Evolutionary conservation across 139 green algal genomes (phyloP), one percentile per base, ranked within the genome.

Genomic region (Medakamo hakoo): DNA sequence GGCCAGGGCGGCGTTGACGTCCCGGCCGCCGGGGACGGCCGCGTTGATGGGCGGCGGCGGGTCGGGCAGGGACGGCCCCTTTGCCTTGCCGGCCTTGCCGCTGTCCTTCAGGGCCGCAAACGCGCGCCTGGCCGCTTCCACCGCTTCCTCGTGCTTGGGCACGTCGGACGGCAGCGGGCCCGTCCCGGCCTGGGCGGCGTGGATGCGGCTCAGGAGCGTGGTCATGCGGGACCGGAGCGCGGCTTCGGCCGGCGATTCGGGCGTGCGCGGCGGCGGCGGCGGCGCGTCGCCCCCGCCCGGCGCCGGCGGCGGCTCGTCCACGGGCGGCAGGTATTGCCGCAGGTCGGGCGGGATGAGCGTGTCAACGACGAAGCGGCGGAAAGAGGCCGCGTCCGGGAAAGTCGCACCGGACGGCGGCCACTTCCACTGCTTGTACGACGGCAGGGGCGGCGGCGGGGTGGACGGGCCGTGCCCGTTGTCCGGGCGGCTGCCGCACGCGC

Each of bases 1-100:
- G 59, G 88, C 78, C 29, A 89, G 71, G 65, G 91, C 86, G 2
- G 90, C 69, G 60, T 89, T 87, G 55, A 67, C 69, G 61, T 89
- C 84, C 21, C 82, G 65, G 25, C 79, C 60, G 28, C 32, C 55
- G 2, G 57, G 49, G 27, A 59, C 59, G 1, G 48, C 30, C 9
- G 21, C 57, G 22, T 49, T 49, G n/a, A n/a, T n/a, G n/a, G n/a
- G n/a, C n/a, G n/a, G n/a, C n/a, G n/a, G n/a, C n/a, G n/a, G n/a
- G n/a, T n/a, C n/a, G n/a, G n/a, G n/a, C n/a, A n/a, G n/a, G n/a
- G n/a, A n/a, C n/a, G n/a, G n/a, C n/a, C n/a, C n/a, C n/a, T n/a
- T n/a, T n/a, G n/a, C n/a, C n/a, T n/a, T n/a, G n/a, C n/a, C n/a
- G n/a, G n/a, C n/a, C n/a, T n/a, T n/a, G n/a, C n/a, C n/a, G n/a